Percentiles rank a stretch among this genome's conserved stretches.
These are phyloP conservation scores for Thymus mandschuricus DNA, from an alignment of 257 asterid genomes.

Conservation along the genomic window DNA sequence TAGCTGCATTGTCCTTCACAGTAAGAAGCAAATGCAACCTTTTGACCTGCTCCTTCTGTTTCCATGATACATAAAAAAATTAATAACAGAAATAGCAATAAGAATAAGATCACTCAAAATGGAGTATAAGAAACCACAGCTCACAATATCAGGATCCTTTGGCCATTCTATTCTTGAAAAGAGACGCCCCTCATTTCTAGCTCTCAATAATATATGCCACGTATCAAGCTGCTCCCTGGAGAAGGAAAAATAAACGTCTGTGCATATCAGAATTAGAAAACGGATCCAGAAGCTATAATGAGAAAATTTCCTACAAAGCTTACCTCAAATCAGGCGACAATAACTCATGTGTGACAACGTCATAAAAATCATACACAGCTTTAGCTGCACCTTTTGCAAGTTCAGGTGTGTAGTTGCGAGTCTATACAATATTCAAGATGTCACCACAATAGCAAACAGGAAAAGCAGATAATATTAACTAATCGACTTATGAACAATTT, in stretches of 20 bases:
- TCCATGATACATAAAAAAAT: neutral
- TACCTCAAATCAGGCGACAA: slow-evolving; percentile 87
- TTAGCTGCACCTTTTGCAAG: slow-evolving; percentile 93
- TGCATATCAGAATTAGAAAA: neutral
- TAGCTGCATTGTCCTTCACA: slow-evolving; percentile 91
- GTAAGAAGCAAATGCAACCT: slow-evolving; percentile 95
- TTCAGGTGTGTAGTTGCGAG: slow-evolving; percentile 75
- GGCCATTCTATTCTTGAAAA: slow-evolving; percentile 98
- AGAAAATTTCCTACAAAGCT: slow-evolving; percentile 30
- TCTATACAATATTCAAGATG: slow-evolving; percentile 48
- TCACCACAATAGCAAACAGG: slow-evolving; percentile 29
- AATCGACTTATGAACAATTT: slow-evolving; percentile 20
- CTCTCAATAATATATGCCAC: slow-evolving; percentile 87
- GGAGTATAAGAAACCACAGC: slow-evolving; percentile 19
- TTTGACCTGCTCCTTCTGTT: slow-evolving; percentile 96
- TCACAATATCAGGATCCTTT: slow-evolving; percentile 81
- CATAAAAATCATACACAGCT: slow-evolving; percentile 86
- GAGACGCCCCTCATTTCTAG: slow-evolving; percentile 94
- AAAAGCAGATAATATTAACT: slow-evolving; percentile 23
- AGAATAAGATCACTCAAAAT: neutral
- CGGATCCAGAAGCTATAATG: neutral
- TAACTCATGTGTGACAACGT: slow-evolving; percentile 91
- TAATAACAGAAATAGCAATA: neutral
- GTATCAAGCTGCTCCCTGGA: slow-evolving; percentile 96
- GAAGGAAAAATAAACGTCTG: slow-evolving; percentile 26